Evolutionary conservation across 441 rosid species (phyloP).

Genomic region (Melastoma candidum): DNA sequence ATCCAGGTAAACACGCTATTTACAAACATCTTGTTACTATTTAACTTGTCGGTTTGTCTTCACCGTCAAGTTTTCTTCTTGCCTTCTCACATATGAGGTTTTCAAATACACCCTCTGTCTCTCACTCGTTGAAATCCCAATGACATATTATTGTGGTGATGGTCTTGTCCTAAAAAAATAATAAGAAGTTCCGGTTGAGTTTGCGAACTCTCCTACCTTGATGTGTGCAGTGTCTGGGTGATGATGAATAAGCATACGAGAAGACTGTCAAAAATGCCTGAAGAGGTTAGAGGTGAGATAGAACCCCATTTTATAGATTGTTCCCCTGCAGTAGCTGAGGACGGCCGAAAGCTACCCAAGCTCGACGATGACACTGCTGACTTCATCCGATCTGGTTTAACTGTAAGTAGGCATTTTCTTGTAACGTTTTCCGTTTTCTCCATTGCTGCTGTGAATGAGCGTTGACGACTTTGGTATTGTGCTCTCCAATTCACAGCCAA

Average conservation of each 20-base stretch:
- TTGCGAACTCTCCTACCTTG: constrained; percentile 4
- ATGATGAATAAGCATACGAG: constrained; percentile 98
- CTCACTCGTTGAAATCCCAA: no score
- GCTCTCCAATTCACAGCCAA: constrained; percentile 47
- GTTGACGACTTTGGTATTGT: background rate
- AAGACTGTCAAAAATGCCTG: constrained; percentile 87
- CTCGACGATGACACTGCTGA: constrained; percentile 73
- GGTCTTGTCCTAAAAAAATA: no score
- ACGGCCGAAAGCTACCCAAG: constrained; percentile 77
- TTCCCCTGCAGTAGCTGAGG: constrained; percentile 69
- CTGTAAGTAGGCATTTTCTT: constrained; percentile 39
- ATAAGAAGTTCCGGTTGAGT: background rate
- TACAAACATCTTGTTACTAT: background rate
- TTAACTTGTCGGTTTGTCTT: background rate
- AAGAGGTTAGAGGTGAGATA: constrained; percentile 83
- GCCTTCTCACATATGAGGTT: no score
- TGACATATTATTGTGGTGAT: no score
- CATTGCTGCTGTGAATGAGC: background rate
- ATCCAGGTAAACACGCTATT: constrained; percentile 43
- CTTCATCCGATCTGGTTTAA: constrained; percentile 63
- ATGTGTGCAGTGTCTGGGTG: constrained; percentile 72
- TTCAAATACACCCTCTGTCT: no score
- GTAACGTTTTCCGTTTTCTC: background rate
- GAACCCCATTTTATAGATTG: constrained; percentile 62
- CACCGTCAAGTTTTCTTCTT: background rate